phyloP scores from a whole-genome alignment of 306 rosid species.

The Quercus rubra region DNA sequence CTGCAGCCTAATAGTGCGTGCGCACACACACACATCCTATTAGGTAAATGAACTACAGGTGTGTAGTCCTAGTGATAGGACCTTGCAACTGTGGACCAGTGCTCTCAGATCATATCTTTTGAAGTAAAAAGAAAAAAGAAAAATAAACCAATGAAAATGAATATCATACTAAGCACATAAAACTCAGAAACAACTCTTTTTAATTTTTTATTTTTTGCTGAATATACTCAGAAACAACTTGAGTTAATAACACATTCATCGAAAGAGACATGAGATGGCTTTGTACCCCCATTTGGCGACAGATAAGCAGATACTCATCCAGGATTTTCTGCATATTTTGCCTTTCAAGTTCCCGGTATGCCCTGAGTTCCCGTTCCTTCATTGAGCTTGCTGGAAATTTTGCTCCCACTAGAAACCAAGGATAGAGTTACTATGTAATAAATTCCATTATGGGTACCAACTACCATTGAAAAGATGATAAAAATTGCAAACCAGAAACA shows the following conservation, averaged over 20 bases:
- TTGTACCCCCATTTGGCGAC: constrained; percentile 52
- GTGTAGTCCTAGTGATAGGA: not conserved
- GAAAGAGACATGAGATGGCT: not conserved
- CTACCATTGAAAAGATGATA: not conserved
- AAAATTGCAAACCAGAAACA: not conserved
- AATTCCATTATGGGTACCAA: not conserved
- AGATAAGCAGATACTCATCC: constrained; percentile 47
- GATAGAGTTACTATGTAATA: not conserved
- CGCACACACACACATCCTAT: not conserved
- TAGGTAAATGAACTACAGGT: not conserved
- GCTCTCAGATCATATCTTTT: not conserved
- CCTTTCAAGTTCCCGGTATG: constrained; percentile 37
- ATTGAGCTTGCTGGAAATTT: constrained; percentile 24
- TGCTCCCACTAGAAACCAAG: constrained; percentile 17
- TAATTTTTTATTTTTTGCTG: too few relatives aligned
- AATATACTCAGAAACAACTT: not conserved
- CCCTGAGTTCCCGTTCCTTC: constrained; percentile 23
- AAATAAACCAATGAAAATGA: not conserved
- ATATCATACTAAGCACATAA: not conserved
- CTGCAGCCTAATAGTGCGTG: not conserved
- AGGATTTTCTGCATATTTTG: constrained; percentile 42
- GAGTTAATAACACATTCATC: constrained; percentile 1
- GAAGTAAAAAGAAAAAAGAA: not conserved
- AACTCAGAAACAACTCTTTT: not conserved
- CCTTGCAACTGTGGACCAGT: not conserved